These are phyloP conservation scores for Talaromyces sp. DNA, from an alignment of 2,329 filamentous ascomycete species.

Conservation along the genomic window DNA sequence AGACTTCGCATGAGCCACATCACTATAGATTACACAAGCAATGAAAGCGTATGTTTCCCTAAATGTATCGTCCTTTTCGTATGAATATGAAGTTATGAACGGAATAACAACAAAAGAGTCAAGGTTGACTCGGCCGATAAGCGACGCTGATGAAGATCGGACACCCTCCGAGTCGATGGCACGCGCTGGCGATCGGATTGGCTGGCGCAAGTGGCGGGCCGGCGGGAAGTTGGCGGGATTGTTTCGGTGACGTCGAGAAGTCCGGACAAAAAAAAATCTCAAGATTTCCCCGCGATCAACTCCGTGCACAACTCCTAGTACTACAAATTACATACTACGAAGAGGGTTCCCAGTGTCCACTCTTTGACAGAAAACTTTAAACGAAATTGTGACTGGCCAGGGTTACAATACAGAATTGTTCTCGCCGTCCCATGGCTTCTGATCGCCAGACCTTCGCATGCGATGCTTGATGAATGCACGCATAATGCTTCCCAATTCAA, in stretches of 20 bases:
- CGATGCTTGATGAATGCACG: neutral
- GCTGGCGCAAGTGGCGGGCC: neutral
- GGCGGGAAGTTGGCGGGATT: neutral
- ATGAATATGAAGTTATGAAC: neutral
- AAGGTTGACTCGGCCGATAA: neutral
- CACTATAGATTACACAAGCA: neutral
- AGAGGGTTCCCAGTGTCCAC: neutral
- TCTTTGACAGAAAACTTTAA: neutral
- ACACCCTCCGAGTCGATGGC: neutral
- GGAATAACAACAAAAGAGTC: neutral
- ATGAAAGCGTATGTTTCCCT: neutral
- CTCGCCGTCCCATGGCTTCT: neutral
- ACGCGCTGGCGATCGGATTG: neutral
- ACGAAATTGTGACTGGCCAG: neutral
- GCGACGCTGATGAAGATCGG: neutral
- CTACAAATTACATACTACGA: neutral
- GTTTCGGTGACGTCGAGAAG: neutral
- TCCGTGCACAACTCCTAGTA: neutral
- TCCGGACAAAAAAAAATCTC: neutral
- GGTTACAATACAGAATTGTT: neutral
- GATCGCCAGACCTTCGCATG: neutral
- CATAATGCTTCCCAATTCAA: neutral
- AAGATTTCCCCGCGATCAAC: neutral
- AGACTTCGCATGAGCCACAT: constrained; percentile 29
- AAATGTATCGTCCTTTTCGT: neutral